Base-by-base conservation (phyloP, 768 basidiomycete species). In the Trametes cingulata region DNA sequence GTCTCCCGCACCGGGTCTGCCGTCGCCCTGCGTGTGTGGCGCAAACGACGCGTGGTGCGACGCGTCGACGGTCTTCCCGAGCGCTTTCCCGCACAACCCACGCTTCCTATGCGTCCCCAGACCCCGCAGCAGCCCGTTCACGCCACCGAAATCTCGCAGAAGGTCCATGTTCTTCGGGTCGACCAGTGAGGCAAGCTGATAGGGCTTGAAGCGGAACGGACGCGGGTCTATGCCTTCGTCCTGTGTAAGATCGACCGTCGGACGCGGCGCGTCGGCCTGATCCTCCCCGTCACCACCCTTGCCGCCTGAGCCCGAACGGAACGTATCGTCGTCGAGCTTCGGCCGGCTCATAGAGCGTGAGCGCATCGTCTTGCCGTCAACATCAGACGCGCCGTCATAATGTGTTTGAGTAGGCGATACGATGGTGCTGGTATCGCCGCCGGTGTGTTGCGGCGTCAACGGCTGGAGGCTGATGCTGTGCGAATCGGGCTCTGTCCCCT, bases 131-230 rank as follows among this genome's bases (percentile, higher is more conserved):
- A 98, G 69, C 8, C 81, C 84, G 0, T 77, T 65, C 8, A 81
- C 76, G 41, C 97, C 97, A 19, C 94, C 95, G 36, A 96, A 78
- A 12, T 72, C 73, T 17, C 77, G 77, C 33, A 99, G 81, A 14
- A 79, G 71, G 2, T 87, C 81, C 12, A 95, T 63, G 62, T 78
- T 87, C 75, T 97, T 98, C 9, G 95, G 94, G 70, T 98, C 95
- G 37, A 98, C 85, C 53, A 97, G 82, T 60, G 85, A 83, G 0
- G 95, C 95, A 15, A 98, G 85, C 50, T 81, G 77, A 61, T 80
- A 83, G 0, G 95, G 92, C 56, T 85, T 86, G 68, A 87, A 86
- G 12, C 69, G 71, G 73, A 96, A 97, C 0, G 93, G 91, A 1
- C 82, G 73, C 1, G 87, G 83, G 70, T 95, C 82, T 39, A 77